Evolutionary conservation across 768 basidiomycete genomes (phyloP).

Genomic region (Mycena chlorophos): DNA sequence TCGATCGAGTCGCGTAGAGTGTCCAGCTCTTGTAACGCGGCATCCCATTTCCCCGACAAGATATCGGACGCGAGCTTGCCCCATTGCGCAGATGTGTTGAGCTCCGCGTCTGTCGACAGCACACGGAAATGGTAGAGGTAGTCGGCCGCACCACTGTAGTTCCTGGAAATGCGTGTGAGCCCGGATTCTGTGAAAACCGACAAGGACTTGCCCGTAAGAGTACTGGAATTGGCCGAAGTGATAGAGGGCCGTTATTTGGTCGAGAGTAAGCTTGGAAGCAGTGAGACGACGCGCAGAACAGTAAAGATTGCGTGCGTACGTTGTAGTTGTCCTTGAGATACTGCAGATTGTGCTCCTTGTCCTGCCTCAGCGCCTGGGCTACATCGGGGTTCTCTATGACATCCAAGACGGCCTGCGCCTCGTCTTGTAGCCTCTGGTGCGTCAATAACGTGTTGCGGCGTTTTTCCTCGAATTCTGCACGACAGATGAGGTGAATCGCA

Average conservation of each 20-base stretch:
- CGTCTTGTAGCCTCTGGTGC: conserved; percentile 81
- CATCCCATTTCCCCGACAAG: conserved; percentile 91
- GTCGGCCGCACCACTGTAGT: conserved; percentile 94
- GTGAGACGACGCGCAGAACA: conserved; percentile 2
- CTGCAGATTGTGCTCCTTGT: conserved; percentile 94
- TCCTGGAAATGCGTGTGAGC: conserved; percentile 29
- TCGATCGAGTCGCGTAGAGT: conserved; percentile 93
- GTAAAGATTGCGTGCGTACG: conserved; percentile 50
- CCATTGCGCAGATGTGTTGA: conserved; percentile 97
- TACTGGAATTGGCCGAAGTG: conserved; percentile 99
- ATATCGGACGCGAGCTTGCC: conserved; percentile 98
- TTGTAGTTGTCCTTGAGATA: conserved; percentile 92
- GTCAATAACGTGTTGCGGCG: conserved; percentile 80
- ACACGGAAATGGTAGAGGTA: conserved; percentile 99
- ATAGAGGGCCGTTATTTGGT: conserved; percentile 94
- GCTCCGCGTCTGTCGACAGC: conserved; percentile 88
- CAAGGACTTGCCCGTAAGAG: conserved; percentile 66
- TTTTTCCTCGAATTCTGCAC: conserved; percentile 79
- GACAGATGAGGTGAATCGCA: conserved; percentile 1
- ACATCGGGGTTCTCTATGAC: conserved; percentile 98
- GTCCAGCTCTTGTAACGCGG: conserved; percentile 93
- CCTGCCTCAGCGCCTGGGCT: conserved; percentile 89
- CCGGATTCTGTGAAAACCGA: background rate
- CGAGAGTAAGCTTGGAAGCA: conserved; percentile 74
- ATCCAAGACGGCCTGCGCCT: conserved; percentile 90